phyloP scores from a whole-genome alignment of 305 asterid species.

The Fraxinus platypoda region DNA sequence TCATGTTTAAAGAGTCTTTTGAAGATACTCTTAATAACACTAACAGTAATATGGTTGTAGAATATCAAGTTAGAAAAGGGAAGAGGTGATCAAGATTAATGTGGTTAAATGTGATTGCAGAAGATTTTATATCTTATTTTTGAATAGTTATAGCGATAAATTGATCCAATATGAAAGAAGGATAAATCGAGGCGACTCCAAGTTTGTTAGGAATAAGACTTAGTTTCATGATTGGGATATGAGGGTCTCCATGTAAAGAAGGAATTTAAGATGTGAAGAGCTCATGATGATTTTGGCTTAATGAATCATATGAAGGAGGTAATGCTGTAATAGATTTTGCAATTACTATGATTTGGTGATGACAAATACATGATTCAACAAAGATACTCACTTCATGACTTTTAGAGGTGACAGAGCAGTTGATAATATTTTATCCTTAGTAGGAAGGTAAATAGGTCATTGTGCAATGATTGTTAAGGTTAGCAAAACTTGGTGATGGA shows the following conservation, averaged over 20 bases:
- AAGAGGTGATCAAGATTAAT: not conserved
- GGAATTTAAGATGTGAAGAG: not conserved
- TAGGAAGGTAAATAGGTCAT: not conserved
- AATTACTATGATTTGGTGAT: not conserved
- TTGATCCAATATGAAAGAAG: not conserved
- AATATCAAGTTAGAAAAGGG: not conserved
- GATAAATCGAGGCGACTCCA: not conserved
- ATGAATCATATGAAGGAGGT: not conserved
- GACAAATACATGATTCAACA: not conserved
- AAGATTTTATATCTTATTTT: not conserved
- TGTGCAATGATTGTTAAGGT: not conserved
- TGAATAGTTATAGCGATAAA: not conserved
- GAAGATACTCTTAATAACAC: not conserved
- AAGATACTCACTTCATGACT: not conserved
- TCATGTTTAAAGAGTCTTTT: too few species aligned
- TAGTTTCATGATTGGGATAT: not conserved
- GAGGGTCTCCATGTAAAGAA: not conserved
- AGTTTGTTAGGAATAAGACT: not conserved
- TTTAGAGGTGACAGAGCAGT: not conserved
- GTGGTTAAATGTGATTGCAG: not conserved
- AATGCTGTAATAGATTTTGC: not conserved
- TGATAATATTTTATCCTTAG: not conserved
- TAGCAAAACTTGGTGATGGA: not conserved
- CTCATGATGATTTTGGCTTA: not conserved
- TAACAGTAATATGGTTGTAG: not conserved